phyloP scores from a whole-genome alignment of 1,284 basidiomycete genomes.

The Ceratobasidium sp. region DNA sequence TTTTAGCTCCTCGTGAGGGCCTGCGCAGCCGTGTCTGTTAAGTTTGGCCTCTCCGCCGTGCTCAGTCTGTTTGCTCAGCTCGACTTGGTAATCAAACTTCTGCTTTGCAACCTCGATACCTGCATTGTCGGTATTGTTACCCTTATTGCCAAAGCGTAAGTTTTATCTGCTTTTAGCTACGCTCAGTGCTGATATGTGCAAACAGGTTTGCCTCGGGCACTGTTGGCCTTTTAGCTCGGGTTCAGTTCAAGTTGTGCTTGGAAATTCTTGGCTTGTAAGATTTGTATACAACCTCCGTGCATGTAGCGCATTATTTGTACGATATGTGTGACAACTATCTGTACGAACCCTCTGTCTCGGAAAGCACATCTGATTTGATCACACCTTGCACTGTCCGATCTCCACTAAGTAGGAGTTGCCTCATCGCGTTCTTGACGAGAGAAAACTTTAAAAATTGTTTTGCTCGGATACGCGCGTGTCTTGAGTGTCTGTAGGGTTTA shows the following conservation, averaged over 20 bases:
- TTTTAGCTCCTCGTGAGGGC: conserved; percentile 32
- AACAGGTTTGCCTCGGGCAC: conserved; percentile 1
- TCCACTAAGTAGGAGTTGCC: too few species aligned
- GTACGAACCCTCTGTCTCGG: too few species aligned
- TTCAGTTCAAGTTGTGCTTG: conserved; percentile 5
- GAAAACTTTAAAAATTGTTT: too few species aligned
- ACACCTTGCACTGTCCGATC: too few species aligned
- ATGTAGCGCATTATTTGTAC: neutral
- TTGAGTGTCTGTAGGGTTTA: too few species aligned
- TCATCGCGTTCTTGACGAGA: too few species aligned
- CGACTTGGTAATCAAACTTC: conserved; percentile 19
- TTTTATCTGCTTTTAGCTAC: neutral
- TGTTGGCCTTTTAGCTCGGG: neutral
- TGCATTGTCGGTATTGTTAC: conserved; percentile 35
- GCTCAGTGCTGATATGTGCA: neutral
- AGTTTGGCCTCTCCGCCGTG: conserved; percentile 17
- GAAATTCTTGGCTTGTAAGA: neutral
- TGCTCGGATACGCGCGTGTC: too few species aligned
- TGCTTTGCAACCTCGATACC: conserved; percentile 27
- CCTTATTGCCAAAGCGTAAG: conserved; percentile 36
- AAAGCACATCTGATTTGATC: too few species aligned
- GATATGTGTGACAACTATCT: neutral
- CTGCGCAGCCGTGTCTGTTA: conserved; percentile 20
- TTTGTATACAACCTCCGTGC: neutral
- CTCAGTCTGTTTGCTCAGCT: conserved; percentile 22